These are phyloP conservation scores for Gnomoniopsis sp. DNA, from an alignment of 2,329 filamentous ascomycete genomes.

Conservation along the genomic window DNA sequence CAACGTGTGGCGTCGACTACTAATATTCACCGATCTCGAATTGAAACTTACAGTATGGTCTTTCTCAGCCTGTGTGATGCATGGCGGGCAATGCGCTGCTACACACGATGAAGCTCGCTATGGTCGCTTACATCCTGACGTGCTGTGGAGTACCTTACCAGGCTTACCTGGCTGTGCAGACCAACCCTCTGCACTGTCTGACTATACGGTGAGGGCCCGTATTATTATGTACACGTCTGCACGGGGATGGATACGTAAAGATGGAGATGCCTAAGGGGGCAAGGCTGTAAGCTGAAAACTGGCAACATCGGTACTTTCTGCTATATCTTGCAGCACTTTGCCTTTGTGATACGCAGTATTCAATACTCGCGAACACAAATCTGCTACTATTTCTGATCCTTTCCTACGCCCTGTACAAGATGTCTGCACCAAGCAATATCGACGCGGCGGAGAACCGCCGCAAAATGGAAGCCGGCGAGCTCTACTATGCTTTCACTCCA, in stretches of 20 bases:
- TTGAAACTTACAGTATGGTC: too few relatives aligned
- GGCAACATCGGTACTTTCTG: neutral
- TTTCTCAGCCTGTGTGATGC: too few relatives aligned
- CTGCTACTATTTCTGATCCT: too few relatives aligned
- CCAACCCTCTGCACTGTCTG: neutral
- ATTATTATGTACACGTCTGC: neutral
- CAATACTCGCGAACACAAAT: neutral
- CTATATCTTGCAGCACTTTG: neutral
- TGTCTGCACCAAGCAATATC: constrained; percentile 23
- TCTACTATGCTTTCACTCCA: constrained; percentile 72
- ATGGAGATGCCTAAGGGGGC: neutral
- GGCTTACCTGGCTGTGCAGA: neutral
- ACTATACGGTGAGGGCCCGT: neutral
- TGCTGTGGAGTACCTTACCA: neutral
- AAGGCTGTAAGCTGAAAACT: neutral
- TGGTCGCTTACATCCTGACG: neutral
- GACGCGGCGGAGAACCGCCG: constrained; percentile 45
- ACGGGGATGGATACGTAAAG: neutral
- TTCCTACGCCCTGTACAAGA: neutral
- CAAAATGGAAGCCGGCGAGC: constrained; percentile 63
- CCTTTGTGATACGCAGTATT: neutral
- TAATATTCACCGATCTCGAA: too few relatives aligned
- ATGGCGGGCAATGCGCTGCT: too few relatives aligned
- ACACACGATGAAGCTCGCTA: neutral
- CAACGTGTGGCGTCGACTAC: too few relatives aligned